Conservation (phyloP, 2,329 filamentous ascomycete species). For the Fusarium sp. region DNA sequence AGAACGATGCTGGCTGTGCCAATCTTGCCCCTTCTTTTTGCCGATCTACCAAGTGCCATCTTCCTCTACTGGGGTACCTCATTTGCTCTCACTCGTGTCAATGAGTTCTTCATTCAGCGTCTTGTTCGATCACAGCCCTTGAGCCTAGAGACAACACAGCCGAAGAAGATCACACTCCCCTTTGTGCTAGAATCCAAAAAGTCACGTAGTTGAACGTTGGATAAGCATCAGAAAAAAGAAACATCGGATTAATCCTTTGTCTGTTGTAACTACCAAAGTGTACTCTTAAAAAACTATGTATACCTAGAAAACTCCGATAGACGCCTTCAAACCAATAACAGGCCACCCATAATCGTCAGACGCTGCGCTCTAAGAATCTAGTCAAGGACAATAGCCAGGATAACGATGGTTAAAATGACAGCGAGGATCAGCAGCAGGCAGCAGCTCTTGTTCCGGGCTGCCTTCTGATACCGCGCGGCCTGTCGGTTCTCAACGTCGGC, state of each 20-base stretch:
- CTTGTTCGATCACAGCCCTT: conserved; percentile 37
- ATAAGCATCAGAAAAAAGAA: conserved; percentile 4
- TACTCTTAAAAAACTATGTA: conserved; percentile 41
- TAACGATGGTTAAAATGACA: conserved; percentile 89
- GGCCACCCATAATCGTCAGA: conserved; percentile 29
- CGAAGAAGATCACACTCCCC: conserved; percentile 26
- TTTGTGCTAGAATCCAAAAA: conserved; percentile 39
- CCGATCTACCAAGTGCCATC: conserved; percentile 57
- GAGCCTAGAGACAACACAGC: conserved; percentile 34
- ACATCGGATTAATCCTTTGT: conserved; percentile 32
- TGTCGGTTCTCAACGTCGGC: conserved; percentile 89
- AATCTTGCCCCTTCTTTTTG: conserved; percentile 53
- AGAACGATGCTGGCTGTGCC: conserved; percentile 54
- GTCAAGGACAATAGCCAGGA: conserved; percentile 87
- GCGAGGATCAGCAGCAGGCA: conserved; percentile 90
- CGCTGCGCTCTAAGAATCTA: conserved; percentile 55
- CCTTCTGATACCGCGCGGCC: conserved; percentile 94
- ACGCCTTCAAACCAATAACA: conserved; percentile 43
- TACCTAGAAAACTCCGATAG: conserved; percentile 48
- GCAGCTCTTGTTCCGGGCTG: conserved; percentile 93
- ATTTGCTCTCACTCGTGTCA: conserved; percentile 55
- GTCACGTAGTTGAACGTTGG: not conserved
- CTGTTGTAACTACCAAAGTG: conserved; percentile 46
- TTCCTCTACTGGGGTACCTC: conserved; percentile 60
- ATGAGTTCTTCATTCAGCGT: conserved; percentile 50